These are phyloP conservation scores for Mycena haematopus DNA, from an alignment of 768 basidiomycete species.

Conservation along the genomic window DNA sequence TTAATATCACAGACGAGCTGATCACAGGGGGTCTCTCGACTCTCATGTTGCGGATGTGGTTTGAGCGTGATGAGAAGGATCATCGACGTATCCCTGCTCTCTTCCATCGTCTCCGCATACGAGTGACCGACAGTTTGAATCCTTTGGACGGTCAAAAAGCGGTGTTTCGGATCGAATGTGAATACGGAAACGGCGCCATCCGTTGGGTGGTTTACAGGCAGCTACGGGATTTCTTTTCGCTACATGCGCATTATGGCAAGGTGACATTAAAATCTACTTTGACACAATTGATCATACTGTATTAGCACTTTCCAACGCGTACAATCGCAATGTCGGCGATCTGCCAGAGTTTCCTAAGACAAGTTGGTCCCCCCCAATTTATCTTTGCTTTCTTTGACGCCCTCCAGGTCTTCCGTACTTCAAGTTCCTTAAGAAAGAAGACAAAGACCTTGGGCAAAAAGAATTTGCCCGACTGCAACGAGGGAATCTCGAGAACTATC, in stretches of 20 bases:
- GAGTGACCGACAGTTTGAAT: conserved; percentile 86
- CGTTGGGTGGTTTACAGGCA: conserved; percentile 97
- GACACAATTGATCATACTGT: too few relatives aligned
- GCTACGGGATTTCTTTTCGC: conserved; percentile 86
- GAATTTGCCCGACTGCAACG: conserved; percentile 87
- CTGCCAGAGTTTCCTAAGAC: conserved; percentile 93
- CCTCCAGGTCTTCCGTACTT: conserved; percentile 83
- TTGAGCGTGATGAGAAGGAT: conserved; percentile 87
- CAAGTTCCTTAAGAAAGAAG: conserved; percentile 79
- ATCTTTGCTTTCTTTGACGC: conserved; percentile 17
- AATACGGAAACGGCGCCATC: conserved; percentile 91
- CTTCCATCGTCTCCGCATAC: conserved; percentile 81
- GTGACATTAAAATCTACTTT: too few relatives aligned
- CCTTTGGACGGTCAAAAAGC: conserved; percentile 78
- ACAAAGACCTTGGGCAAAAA: conserved; percentile 59
- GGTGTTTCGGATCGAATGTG: conserved; percentile 92
- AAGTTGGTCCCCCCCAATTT: conserved; percentile 47
- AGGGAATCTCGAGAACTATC: conserved; percentile 84
- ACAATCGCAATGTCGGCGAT: conserved; percentile 72
- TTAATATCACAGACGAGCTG: conserved; percentile 84
- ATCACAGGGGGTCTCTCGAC: conserved; percentile 81
- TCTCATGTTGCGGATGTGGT: conserved; percentile 81
- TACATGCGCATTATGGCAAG: conserved; percentile 84
- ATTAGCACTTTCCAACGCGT: conserved; percentile 64
- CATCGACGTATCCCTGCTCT: conserved; percentile 81